Evolutionary conservation across 2,329 filamentous ascomycete species (phyloP), one percentile per base, ranked within the genome.

Genomic region (Dryadomyces quercus-mongolicae): DNA sequence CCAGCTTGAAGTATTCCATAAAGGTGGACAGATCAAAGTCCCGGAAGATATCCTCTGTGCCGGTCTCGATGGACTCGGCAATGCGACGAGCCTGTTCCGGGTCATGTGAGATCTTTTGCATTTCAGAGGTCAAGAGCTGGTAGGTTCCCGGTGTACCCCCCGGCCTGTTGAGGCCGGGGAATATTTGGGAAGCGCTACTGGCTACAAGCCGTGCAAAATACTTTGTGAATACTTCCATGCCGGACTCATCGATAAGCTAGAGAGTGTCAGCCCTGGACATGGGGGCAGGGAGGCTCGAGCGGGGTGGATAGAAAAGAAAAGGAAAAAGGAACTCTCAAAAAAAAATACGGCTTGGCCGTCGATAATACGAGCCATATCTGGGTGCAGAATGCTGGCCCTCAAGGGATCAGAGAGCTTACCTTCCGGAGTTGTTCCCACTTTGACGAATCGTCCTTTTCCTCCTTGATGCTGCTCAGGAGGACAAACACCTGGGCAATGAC

Each of bases 211-310:
- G 88, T 70, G 89, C 85, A 71, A 98, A 95, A 71, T 93, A 96
- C 75, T 91, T 94, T 57, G 88, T 84, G 69, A 91, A 96, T 67
- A 96, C 90, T 78, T 98, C 94, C 92, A 98, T 98, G 67, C 91
- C 91, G 90, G 95, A 85, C 65, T 92, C 91, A 81, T 95, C 85
- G 74, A 97, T 86, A 68, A 97, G 84, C 88, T 95, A 60, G 6
- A 10, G 20, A 22, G 25, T 13, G 15, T 20, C 16, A 10, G 51
- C 51, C 22, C n/a, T n/a, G n/a, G n/a, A n/a, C n/a, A n/a, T 53
- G 54, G 25, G 22, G 18, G 13, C 10, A 34, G 21, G 38, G 9
- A 15, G 18, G 15, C 18, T n/a, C n/a, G n/a, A n/a, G n/a, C n/a
- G n/a, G n/a, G n/a, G n/a, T n/a, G n/a, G n/a, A n/a, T n/a, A n/a